Conservation (phyloP, 805 yeast species). For the Candida mattraensis region DNA sequence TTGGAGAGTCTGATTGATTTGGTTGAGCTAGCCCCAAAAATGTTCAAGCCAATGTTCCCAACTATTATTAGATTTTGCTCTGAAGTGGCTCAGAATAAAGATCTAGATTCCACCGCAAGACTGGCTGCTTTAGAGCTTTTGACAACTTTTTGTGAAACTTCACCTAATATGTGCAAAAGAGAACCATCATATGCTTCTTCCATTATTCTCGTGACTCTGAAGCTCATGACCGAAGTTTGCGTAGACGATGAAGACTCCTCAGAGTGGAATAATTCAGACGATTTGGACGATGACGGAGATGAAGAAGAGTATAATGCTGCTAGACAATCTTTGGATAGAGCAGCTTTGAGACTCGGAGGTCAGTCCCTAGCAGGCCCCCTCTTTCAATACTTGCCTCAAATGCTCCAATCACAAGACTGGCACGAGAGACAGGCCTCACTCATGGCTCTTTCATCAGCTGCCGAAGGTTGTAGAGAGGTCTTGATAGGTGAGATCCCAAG, state of each 20-base stretch:
- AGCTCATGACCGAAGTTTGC: conserved; percentile 92
- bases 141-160: conserved; percentile 87
- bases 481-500: conserved; percentile 78
- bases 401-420: conserved; percentile 80
- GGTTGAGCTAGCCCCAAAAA: conserved; percentile 90
- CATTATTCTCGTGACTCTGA: conserved; percentile 70
- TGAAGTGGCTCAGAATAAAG: conserved; percentile 78
- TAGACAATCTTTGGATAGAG: conserved; percentile 91
- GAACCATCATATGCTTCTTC: conserved; percentile 70
- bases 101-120: conserved; percentile 76
- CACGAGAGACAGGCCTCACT: conserved; percentile 94
- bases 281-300: conserved; percentile 73
- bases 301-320: conserved; percentile 91
- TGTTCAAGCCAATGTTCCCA: conserved; percentile 88
- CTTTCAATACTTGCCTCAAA: conserved; percentile 81
- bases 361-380: conserved; percentile 80
- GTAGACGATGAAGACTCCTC: conserved; percentile 69
- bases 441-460: conserved; percentile 95
- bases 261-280: conserved; percentile 84
- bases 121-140: conserved; percentile 84
- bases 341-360: conserved; percentile 81
- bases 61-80: conserved; percentile 84
- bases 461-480: conserved; percentile 94
- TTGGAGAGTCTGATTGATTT: conserved; percentile 86
- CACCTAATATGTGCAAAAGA: conserved; percentile 92